A percentile compares a stretch with the other conserved stretches of the same genome.
These are phyloP conservation scores for Kodamaea sp. DNA, from an alignment of 1,139 yeast species.

Conservation along the genomic window DNA sequence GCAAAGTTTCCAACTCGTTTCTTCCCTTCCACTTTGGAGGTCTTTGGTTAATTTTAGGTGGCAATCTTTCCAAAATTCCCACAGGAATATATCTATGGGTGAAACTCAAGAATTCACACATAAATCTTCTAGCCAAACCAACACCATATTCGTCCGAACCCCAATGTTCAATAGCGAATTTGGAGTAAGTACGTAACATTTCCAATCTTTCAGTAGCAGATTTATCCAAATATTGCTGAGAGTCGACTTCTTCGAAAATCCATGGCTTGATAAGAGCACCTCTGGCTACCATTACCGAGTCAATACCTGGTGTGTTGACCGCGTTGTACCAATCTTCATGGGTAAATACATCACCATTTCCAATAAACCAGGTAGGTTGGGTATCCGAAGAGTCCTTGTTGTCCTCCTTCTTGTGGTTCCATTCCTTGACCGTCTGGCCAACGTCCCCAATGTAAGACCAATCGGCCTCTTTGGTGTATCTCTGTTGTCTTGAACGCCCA, in stretches of 20 bases:
- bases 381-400: conserved; percentile 54
- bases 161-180: conserved; percentile 93
- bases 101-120: conserved; percentile 93
- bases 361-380: conserved; percentile 62
- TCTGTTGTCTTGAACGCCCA: conserved; percentile 94
- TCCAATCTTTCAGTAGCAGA: conserved; percentile 86
- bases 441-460: conserved; percentile 87
- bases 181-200: conserved; percentile 64
- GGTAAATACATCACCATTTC: conserved; percentile 91
- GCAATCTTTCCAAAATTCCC: conserved; percentile 85
- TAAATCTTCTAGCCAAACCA: conserved; percentile 80
- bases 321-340: conserved; percentile 88
- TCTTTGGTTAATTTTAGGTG: conserved; percentile 87
- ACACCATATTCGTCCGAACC: conserved; percentile 96
- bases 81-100: conserved; percentile 94
- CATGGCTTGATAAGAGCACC: conserved; percentile 98
- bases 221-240: conserved; percentile 88
- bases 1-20: conserved; percentile 84
- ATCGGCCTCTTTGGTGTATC: conserved; percentile 88
- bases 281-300: conserved; percentile 95
- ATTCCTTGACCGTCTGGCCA: conserved; percentile 64
- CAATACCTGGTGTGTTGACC: conserved; percentile 70
- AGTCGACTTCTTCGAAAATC: conserved; percentile 94
- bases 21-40: conserved; percentile 96
- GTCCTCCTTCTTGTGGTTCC: conserved; percentile 56